A percentile compares a stretch with the other conserved stretches of the same genome.
These are phyloP conservation scores for Lactarius pseudohatsudake DNA, from an alignment of 768 basidiomycete genomes.

Conservation along the genomic window DNA sequence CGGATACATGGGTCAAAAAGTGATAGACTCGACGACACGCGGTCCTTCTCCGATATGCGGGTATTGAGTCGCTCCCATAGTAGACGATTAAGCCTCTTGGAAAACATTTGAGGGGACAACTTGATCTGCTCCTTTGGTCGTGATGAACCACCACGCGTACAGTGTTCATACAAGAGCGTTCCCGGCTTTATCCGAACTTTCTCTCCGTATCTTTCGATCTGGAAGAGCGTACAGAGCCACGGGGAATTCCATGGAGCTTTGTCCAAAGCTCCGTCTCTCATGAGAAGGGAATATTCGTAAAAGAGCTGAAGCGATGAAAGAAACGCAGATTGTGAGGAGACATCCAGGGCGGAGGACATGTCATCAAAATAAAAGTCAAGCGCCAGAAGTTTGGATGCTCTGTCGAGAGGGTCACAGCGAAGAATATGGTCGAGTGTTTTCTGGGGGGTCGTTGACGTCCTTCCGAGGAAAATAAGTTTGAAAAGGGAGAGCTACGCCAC, in stretches of 20 bases:
- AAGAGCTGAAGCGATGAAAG: constrained; percentile 16
- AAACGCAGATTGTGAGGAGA: constrained; percentile 11
- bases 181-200: neutral
- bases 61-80: constrained; percentile 9
- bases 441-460: neutral
- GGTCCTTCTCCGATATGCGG: constrained; percentile 9
- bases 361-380: constrained; percentile 18
- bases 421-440: constrained; percentile 11
- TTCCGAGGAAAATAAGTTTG: constrained; percentile 2
- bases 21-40: neutral
- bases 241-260: constrained; percentile 17
- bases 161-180: constrained; percentile 1
- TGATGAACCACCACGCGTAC: neutral
- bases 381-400: constrained; percentile 7
- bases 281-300: constrained; percentile 17
- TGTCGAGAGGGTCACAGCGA: constrained; percentile 7
- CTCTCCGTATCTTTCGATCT: constrained; percentile 14
- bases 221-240: constrained; percentile 19
- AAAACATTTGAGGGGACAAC: constrained; percentile 9
- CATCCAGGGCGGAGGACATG: constrained; percentile 17
- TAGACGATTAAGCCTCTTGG: neutral
- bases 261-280: constrained; percentile 17
- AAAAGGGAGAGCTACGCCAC: constrained; percentile 13
- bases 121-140: neutral
- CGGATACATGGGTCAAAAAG: constrained; percentile 19